Conservation (phyloP, 805 yeast species). For the Cyberlindnera maritima region DNA sequence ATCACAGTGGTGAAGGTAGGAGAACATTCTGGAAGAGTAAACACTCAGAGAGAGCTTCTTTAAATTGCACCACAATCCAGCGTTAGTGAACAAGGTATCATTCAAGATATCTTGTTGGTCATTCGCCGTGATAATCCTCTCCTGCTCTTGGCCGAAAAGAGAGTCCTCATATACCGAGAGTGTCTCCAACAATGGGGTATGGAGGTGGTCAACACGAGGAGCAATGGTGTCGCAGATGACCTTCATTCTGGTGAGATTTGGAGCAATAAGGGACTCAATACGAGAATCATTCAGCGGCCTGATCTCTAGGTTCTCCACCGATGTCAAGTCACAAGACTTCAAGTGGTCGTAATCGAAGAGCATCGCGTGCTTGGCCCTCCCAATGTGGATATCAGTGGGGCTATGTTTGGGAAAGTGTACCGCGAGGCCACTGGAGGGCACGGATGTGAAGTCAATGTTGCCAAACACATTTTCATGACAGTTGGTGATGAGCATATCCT, state of each 20-base stretch:
- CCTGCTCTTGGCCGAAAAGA: conserved; percentile 1
- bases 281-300: neutral
- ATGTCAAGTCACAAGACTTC: neutral
- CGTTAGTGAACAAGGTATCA: conserved; percentile 2
- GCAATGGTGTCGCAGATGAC: conserved; percentile 3
- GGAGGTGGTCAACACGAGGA: conserved; percentile 4
- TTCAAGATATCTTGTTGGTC: conserved; percentile 1
- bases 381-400: conserved; percentile 4
- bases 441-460: conserved; percentile 4
- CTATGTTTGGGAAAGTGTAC: conserved; percentile 7
- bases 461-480: conserved; percentile 5
- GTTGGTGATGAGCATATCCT: neutral
- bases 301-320: neutral
- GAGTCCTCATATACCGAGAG: conserved; percentile 1
- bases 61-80: conserved; percentile 1
- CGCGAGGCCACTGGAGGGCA: conserved; percentile 2
- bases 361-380: conserved; percentile 2
- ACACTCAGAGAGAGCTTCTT: neutral
- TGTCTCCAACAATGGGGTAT: conserved; percentile 1
- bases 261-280: conserved; percentile 3
- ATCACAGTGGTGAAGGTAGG: neutral
- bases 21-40: neutral
- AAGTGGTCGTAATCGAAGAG: conserved; percentile 2
- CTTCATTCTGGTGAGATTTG: conserved; percentile 1
- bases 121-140: conserved; percentile 3